phyloP scores from a whole-genome alignment of 345 rosid species.

The Rhodamnia rubescens region DNA sequence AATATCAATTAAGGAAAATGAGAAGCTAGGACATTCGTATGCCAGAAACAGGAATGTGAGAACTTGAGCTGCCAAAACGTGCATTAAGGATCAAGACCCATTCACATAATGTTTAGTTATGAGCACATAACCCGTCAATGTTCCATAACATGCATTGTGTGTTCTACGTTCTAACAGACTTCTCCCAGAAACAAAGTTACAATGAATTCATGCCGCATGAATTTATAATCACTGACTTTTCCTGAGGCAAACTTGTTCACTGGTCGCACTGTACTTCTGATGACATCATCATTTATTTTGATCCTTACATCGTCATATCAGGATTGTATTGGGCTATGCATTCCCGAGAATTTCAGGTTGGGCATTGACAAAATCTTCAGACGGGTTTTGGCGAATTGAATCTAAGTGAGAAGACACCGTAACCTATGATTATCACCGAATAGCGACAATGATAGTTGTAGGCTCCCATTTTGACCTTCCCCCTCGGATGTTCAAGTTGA shows the following conservation, averaged over 20 bases:
- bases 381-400: background rate
- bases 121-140: background rate
- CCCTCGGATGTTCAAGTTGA: background rate
- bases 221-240: background rate
- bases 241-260: background rate
- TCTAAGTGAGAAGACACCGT: background rate
- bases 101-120: background rate
- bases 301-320: background rate
- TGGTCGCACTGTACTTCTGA: background rate
- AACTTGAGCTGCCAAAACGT: background rate
- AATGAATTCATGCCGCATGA: background rate
- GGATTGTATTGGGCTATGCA: background rate
- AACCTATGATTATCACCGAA: background rate
- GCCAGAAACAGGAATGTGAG: background rate
- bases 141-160: background rate
- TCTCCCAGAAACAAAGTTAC: background rate
- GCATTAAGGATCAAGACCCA: background rate
- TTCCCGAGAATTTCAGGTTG: background rate
- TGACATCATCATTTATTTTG: background rate
- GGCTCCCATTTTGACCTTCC: background rate
- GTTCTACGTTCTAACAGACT: background rate
- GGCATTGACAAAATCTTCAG: background rate
- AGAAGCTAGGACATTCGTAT: background rate
- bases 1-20: slow-evolving; percentile 15
- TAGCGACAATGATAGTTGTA: background rate